Evolutionary conservation across 1,284 basidiomycete species (phyloP), one percentile per base, ranked within the genome.

Genomic region (Gastroboletus turbinatus): DNA sequence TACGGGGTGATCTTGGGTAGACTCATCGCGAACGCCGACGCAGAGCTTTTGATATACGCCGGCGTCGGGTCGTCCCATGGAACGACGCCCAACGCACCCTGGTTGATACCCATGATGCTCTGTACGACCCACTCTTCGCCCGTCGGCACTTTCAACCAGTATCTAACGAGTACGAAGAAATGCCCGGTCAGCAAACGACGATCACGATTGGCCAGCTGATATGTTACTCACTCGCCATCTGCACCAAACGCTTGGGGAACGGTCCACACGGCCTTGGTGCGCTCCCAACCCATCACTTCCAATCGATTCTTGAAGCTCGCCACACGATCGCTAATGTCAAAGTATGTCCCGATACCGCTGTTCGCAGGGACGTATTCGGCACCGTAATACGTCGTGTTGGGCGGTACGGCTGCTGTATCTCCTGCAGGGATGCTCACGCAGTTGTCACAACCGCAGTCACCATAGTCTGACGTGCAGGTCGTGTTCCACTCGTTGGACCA

Each of bases 171-270:
- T 2, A 25, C 3, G 36, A 21, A 13, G 11, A n/a, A 32, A 29
- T 32, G 3, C 6, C 13, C 5, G 0, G 35, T 65, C 39, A 38
- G 47, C 23, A 59, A 1, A 35, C 11, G 16, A 23, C n/a, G n/a
- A 17, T 6, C 25, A 16, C 16, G n/a, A 16, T 43, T 43, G 10
- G 39, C 25, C 9, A 48, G 33, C 17, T 29, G 11, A 23, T 19
- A 29, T 19, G 52, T 32, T 0, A 72, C 84, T 67, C 48, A 88
- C 84, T 77, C 75, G 23, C 40, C 25, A 9, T 21, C 17, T 3
- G 76, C 78, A 13, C 88, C 88, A 67, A 91, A 91, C 0, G 80
- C 89, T 68, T 91, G 89, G 0, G 88, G 87, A 0, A 90, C 88
- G 2, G 83, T 82, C 89, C 89, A 91, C 2, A 90, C 77, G 1